A percentile compares a stretch with the other conserved stretches of the same genome.
These are phyloP conservation scores for Abrus pulchellus DNA, from an alignment of 306 rosid species.

Conservation along the genomic window DNA sequence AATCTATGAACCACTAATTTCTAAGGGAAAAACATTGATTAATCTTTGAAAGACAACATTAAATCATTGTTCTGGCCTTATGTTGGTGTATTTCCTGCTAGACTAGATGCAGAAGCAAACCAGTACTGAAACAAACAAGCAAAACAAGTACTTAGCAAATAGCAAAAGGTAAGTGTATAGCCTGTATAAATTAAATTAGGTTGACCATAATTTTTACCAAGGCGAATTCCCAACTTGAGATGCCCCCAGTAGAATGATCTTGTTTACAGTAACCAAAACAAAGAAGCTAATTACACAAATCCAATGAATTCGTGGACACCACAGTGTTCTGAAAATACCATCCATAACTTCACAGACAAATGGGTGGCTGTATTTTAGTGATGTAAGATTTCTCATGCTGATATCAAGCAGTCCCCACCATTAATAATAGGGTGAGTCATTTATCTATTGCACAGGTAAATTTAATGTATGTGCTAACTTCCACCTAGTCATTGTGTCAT, in stretches of 20 bases:
- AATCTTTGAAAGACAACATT: conserved; percentile 20
- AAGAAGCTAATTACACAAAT: conserved; percentile 43
- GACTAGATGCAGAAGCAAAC: conserved; percentile 11
- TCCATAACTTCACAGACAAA: conserved; percentile 52
- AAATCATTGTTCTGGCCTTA: conserved; percentile 33
- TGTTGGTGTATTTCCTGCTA: not conserved
- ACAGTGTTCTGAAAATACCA: conserved; percentile 39
- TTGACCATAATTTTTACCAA: conserved; percentile 38
- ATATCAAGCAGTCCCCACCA: conserved; percentile 50
- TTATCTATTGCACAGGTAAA: conserved; percentile 42
- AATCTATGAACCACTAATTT: conserved; percentile 5
- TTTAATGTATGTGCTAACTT: conserved; percentile 47
- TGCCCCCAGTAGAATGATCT: conserved; percentile 30
- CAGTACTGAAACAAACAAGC: not conserved
- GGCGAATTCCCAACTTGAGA: conserved; percentile 44
- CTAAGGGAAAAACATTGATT: conserved; percentile 5
- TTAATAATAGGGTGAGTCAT: conserved; percentile 35
- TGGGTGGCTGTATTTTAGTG: conserved; percentile 42
- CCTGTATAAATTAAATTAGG: not conserved
- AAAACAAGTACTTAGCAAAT: conserved; percentile 25
- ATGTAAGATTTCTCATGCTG: conserved; percentile 26
- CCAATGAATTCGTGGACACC: conserved; percentile 40
- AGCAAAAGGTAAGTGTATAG: not conserved
- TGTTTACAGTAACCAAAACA: conserved; percentile 41
- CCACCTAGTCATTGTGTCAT: conserved; percentile 44